A percentile compares a stretch with the other conserved stretches of the same genome.
Evolutionary conservation across 192 early-diverging fungal species (phyloP).

Genomic region (Spinellus fusiger): DNA sequence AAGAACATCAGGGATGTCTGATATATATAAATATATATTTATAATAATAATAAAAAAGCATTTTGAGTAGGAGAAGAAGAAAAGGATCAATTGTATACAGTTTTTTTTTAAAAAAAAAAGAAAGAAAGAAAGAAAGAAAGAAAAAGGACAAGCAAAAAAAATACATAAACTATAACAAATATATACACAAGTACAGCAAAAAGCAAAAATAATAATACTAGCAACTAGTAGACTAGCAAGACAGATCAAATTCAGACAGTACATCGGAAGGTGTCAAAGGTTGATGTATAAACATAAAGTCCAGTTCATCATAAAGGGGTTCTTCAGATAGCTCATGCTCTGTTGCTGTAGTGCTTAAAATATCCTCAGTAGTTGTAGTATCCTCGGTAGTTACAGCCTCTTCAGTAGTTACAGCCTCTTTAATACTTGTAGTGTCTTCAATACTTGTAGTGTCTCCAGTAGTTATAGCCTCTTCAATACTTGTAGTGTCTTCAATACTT

Average conservation of each 20-base stretch:
- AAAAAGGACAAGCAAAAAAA: neutral
- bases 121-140: neutral
- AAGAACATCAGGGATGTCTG: neutral
- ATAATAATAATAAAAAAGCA: neutral
- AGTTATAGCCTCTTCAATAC: too few species aligned
- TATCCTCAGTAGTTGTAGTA: neutral
- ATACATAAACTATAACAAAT: neutral
- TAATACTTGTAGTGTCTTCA: too few species aligned
- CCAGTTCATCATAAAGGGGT: neutral
- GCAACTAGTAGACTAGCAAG: neutral
- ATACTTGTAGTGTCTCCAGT: too few species aligned
- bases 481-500: too few species aligned
- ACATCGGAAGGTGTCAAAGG: neutral
- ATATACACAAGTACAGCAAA: neutral
- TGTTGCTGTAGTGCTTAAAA: neutral
- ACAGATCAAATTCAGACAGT: neutral
- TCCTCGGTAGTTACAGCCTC: neutral
- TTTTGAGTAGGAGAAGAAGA: too few species aligned
- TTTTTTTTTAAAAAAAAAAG: neutral
- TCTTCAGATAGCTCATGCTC: neutral
- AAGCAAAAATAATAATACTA: neutral
- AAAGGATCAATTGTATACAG: neutral
- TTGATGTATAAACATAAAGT: neutral
- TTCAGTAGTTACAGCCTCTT: neutral
- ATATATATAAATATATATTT: neutral